A percentile compares a stretch with the other conserved stretches of the same genome.
phyloP scores from a whole-genome alignment of 208 protist genomes.

The Leishmania turanica region DNA sequence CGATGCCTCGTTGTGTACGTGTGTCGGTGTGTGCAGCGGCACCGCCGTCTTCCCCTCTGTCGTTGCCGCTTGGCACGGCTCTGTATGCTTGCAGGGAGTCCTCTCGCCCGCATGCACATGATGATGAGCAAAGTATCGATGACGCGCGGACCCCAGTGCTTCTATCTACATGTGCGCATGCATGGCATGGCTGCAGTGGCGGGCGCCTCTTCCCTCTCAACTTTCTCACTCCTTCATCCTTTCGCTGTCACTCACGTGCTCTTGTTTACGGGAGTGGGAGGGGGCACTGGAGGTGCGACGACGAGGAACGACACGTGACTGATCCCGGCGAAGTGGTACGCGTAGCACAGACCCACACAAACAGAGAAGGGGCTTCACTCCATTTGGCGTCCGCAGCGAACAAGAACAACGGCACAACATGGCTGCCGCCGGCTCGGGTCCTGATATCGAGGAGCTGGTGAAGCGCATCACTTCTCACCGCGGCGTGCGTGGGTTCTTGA shows the following conservation, averaged over 20 bases:
- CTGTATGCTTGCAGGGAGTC: neutral
- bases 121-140: neutral
- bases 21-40: neutral
- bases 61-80: neutral
- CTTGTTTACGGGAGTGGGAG: neutral
- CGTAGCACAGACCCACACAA: neutral
- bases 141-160: neutral
- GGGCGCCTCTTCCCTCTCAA: neutral
- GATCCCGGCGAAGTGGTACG: neutral
- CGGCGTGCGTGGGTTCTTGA: constrained; percentile 95
- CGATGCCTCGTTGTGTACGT: neutral
- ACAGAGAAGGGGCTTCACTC: neutral
- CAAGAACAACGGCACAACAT: constrained; percentile 15
- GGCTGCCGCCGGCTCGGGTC: constrained; percentile 54
- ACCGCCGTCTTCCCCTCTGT: neutral
- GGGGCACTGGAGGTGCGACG: neutral
- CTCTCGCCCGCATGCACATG: neutral
- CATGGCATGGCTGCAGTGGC: constrained; percentile 2
- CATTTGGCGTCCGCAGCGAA: neutral
- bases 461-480: constrained; percentile 95
- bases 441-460: constrained; percentile 97
- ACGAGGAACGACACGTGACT: neutral
- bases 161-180: neutral
- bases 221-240: constrained; percentile 2
- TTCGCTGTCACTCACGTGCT: neutral